phyloP scores from a whole-genome alignment of 108 stramenopile species.

The Nitzschia sp. region DNA sequence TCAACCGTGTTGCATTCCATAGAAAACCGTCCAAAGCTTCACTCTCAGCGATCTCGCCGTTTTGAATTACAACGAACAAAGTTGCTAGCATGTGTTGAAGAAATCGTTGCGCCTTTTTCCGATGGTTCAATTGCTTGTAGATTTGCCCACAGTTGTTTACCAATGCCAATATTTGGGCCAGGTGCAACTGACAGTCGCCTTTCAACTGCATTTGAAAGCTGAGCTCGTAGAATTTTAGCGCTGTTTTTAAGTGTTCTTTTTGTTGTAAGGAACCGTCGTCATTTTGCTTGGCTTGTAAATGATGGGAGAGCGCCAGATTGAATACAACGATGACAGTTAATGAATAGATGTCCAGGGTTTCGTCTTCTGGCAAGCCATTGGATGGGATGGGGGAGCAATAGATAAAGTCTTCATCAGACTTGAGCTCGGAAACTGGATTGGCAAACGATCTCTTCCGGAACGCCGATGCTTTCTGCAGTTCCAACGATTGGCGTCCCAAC shows the following conservation, averaged over 20 bases:
- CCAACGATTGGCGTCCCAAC: too few relatives aligned
- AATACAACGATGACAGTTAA: not conserved
- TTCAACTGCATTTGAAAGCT: not conserved
- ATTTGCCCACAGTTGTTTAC: slow-evolving; percentile 24
- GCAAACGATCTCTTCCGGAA: too few relatives aligned
- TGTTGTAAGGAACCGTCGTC: not conserved
- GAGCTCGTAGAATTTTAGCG: not conserved
- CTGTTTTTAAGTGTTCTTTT: not conserved
- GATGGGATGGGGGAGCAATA: not conserved
- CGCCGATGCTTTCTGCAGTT: too few relatives aligned
- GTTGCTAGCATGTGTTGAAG: not conserved
- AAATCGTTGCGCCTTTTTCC: not conserved
- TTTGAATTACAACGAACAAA: not conserved
- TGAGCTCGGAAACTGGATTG: too few relatives aligned
- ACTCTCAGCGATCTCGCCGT: not conserved
- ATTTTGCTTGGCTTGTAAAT: not conserved
- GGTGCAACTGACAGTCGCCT: not conserved
- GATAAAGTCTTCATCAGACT: not conserved
- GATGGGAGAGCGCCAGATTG: not conserved
- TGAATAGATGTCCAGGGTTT: not conserved
- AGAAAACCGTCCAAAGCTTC: not conserved
- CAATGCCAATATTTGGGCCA: slow-evolving; percentile 44
- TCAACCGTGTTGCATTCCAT: not conserved
- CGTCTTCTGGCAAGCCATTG: not conserved
- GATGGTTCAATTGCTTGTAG: not conserved